Base-by-base conservation (phyloP, 495 filamentous ascomycete genomes). In the Chlorociboria aeruginascens region DNA sequence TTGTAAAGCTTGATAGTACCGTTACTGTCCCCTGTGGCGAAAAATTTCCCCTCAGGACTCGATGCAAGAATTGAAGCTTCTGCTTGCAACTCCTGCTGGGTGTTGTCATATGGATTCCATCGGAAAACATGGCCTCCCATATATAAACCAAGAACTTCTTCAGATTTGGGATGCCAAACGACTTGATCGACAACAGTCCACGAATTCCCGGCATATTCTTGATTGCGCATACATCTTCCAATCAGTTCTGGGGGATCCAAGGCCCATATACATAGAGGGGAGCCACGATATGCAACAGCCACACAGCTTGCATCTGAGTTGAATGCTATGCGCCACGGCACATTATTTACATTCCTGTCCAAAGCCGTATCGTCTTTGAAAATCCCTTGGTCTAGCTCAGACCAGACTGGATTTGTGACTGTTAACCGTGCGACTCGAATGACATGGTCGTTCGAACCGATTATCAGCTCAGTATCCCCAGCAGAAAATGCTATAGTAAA, bases 1-100 rank as follows among this genome's bases (percentile, higher is more conserved):
- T 25, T 51, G 39, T 43, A 56, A n/a, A 63, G 34, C 25, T 48
- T 60, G 4, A 63, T 38, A 12, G 38, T 48, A 8, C 61, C 61
- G 12, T 32, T 34, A 6, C 41, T 10, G 45, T 54, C 32, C 40
- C 49, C 42, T 41, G 58, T 55, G 14, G 51, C 28, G 6, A 60
- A 37, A 3, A 60, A 36, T 4, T 45, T 55, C 7, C 57, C 55
- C 25, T 58, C 49, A 16, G 17, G 47, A 34, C 47, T 51, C 45
- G 39, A 13, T 28, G 20, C 34, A 3, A 31, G 32, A 10, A 10
- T 29, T 13, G 28, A 36, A 34, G 20, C 53, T 42, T 14, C 40
- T 20, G 29, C 49, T 13, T 30, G 28, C 9, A 14, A 11, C 12
- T 31, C 29, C 20, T 29, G 28, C 8, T 29, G 9, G 11, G 11